Conservation (phyloP, 495 filamentous ascomycete genomes). For the Lophium mytilinum region DNA sequence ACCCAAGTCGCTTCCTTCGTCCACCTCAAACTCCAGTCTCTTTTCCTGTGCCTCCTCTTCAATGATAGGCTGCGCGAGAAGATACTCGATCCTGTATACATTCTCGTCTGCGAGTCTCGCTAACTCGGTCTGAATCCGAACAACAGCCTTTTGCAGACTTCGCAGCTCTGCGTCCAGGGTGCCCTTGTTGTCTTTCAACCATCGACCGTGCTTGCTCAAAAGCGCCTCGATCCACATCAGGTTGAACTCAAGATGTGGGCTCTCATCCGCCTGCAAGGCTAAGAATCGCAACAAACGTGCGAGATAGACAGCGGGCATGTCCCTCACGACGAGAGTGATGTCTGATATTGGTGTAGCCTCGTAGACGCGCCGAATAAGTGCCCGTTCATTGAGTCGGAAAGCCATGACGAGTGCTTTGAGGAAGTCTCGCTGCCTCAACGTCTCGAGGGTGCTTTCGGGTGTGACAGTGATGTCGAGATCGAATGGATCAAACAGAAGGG, state of each 20-base stretch:
- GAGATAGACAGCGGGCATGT: slow-evolving; percentile 81
- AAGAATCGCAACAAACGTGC: slow-evolving; percentile 73
- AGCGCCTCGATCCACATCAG: slow-evolving; percentile 86
- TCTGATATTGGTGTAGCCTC: slow-evolving; percentile 68
- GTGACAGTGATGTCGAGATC: slow-evolving; percentile 92
- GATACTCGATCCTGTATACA: slow-evolving; percentile 73
- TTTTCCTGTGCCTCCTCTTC: slow-evolving; percentile 8
- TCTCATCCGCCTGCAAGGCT: slow-evolving; percentile 79
- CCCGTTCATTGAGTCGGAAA: slow-evolving; percentile 79
- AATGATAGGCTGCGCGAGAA: slow-evolving; percentile 40
- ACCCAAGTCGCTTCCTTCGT: not conserved
- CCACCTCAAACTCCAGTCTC: not conserved
- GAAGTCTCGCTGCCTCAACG: slow-evolving; percentile 69
- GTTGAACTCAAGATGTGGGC: slow-evolving; percentile 88
- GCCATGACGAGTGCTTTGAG: slow-evolving; percentile 93
- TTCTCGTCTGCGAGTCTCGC: slow-evolving; percentile 74
- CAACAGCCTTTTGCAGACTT: slow-evolving; percentile 64
- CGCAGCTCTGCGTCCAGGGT: slow-evolving; percentile 75
- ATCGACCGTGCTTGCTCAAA: slow-evolving; percentile 70
- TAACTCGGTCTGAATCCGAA: slow-evolving; percentile 57
- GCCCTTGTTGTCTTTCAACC: slow-evolving; percentile 67
- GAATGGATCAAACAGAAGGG: slow-evolving; percentile 83
- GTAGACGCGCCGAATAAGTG: slow-evolving; percentile 74
- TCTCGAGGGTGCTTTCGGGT: slow-evolving; percentile 65
- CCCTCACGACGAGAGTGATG: slow-evolving; percentile 67